These are phyloP conservation scores for Atkinsonella texensis DNA, from an alignment of 2,329 filamentous ascomycete genomes.

Conservation along the genomic window DNA sequence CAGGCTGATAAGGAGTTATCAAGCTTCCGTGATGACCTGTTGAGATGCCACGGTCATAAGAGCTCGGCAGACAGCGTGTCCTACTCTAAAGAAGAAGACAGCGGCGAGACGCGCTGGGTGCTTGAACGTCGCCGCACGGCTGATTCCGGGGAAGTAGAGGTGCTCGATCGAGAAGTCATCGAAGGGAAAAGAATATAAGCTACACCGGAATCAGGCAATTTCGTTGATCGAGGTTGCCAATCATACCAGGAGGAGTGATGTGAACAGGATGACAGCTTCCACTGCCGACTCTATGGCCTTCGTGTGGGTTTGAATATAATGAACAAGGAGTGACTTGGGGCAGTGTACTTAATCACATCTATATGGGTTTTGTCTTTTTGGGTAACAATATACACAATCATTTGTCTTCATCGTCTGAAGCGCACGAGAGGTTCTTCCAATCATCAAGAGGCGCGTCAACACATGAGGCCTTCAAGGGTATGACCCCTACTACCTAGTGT, in stretches of 20 bases:
- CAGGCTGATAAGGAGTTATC: constrained; percentile 6
- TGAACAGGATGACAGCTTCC: background rate
- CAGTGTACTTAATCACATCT: too few relatives aligned
- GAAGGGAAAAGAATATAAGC: constrained; percentile 38
- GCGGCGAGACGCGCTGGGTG: constrained; percentile 52
- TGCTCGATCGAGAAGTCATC: constrained; percentile 54
- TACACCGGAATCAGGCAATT: background rate
- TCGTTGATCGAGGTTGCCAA: background rate
- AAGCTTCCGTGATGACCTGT: constrained; percentile 7
- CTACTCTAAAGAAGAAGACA: constrained; percentile 53
- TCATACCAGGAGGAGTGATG: background rate
- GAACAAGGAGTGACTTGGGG: too few relatives aligned
- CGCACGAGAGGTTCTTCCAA: too few relatives aligned
- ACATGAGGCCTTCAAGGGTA: too few relatives aligned
- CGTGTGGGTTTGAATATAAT: too few relatives aligned
- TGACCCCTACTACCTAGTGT: too few relatives aligned
- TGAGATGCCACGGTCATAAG: constrained; percentile 36
- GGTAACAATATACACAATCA: too few relatives aligned
- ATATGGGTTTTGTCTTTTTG: too few relatives aligned
- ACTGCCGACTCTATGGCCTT: too few relatives aligned
- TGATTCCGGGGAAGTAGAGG: constrained; percentile 51
- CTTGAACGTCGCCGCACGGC: constrained; percentile 55
- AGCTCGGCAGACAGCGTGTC: constrained; percentile 57
- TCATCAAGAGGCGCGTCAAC: too few relatives aligned
- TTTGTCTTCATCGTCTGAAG: too few relatives aligned